Evolutionary conservation across 345 rosid species (phyloP).

Genomic region (Populus deltoides): DNA sequence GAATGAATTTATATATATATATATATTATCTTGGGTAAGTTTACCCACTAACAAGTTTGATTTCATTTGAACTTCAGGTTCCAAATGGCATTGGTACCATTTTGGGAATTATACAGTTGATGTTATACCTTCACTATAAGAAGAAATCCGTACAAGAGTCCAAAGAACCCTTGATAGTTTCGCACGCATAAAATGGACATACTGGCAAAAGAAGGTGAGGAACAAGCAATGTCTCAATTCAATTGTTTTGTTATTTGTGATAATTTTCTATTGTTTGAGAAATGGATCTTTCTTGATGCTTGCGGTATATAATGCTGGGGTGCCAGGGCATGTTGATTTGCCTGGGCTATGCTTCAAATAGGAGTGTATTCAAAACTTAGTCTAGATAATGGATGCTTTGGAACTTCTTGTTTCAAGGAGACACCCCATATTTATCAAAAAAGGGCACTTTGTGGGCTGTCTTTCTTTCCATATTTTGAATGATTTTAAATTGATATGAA

Average conservation of each 20-base stretch:
- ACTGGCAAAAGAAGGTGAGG: neutral
- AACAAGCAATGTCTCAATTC: neutral
- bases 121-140: conserved; percentile 58
- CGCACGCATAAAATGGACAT: conserved; percentile 30
- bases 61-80: conserved; percentile 43
- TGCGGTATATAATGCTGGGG: neutral
- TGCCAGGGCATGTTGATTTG: neutral
- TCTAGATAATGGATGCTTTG: too few species aligned
- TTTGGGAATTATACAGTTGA: conserved; percentile 68
- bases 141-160: conserved; percentile 30
- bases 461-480: neutral
- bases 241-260: neutral
- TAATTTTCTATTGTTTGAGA: neutral
- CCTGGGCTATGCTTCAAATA: too few species aligned
- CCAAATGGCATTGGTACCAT: conserved; percentile 83
- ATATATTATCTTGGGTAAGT: neutral
- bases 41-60: neutral
- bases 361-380: too few species aligned
- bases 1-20: neutral
- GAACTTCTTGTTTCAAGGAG: too few species aligned
- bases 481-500: neutral
- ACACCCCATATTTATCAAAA: too few species aligned
- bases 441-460: too few species aligned
- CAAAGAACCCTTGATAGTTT: conserved; percentile 55
- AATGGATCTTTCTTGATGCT: neutral